Evolutionary conservation across 768 basidiomycete species (phyloP), one percentile per base, ranked within the genome.

Genomic region (Cyclocybe aegerita): DNA sequence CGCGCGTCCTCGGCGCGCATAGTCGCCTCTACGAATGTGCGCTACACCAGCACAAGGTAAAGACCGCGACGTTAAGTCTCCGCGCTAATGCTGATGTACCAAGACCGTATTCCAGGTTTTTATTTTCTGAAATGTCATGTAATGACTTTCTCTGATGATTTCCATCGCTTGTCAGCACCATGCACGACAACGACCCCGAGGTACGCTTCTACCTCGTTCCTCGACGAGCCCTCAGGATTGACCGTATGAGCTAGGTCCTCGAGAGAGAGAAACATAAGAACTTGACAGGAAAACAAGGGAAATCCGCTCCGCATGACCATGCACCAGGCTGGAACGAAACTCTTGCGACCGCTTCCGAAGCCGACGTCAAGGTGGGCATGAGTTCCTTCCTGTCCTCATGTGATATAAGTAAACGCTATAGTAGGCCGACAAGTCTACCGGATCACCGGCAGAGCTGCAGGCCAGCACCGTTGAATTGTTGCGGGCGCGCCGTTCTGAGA

Each of bases 291-390:
- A 61, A 3, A 8, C 30, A 36, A 75, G 80, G 30, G 69, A 79
- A 59, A 68, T 75, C 79, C 2, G 73, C 80, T 1, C 75, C 79
- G 8, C 74, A 78, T 48, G 56, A 73, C 9, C 62, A 79, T 53
- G 83, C 85, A 0, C 86, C 85, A 3, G 86, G 85, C 1, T 88
- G 86, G 86, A 87, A 87, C 53, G 86, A 88, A 56, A 63, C 65
- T 17, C 75, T 88, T 9, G 86, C 86, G 0, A 77, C 74, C 48
- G 53, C 73, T 9, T 87, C 87, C 2, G 86, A 88, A 65, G 86
- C 87, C 4, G 66, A 70, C 12, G 70, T 87, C 40, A 88, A 88
- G 77, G 86, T 80, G 41, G 41, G 58, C 15, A 6, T 39, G 35
- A 23, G 5, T 34, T 32, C 7, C 10, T 29, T 7, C 39, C 32